Percentiles rank a stretch among this genome's conserved stretches.
These are phyloP conservation scores for Phyllachora maydis DNA, from an alignment of 2,329 filamentous ascomycete species.

Conservation along the genomic window DNA sequence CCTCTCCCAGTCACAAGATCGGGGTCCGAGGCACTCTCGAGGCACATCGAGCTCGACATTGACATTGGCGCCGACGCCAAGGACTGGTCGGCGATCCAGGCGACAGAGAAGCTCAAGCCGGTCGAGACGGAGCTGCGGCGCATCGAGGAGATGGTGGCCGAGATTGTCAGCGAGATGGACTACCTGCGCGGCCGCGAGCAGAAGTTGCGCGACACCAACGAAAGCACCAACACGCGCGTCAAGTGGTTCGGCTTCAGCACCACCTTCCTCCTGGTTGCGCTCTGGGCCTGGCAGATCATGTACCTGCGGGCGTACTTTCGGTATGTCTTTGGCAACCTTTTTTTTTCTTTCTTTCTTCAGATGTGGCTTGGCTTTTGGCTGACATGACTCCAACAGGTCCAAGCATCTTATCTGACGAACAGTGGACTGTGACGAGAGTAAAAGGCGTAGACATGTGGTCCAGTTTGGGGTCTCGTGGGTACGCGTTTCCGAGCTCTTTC, in stretches of 20 bases:
- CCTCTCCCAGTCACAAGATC: too few species aligned
- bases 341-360: too few species aligned
- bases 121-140: constrained; percentile 85
- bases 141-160: constrained; percentile 74
- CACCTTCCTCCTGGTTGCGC: constrained; percentile 70
- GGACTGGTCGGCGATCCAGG: constrained; percentile 94
- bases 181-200: constrained; percentile 81
- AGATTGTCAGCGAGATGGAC: constrained; percentile 90
- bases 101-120: constrained; percentile 92
- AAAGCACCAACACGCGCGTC: constrained; percentile 96
- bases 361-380: too few species aligned
- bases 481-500: constrained; percentile 5
- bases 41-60: constrained; percentile 77
- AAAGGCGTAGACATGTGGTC: too few species aligned
- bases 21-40: too few species aligned
- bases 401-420: constrained; percentile 43
- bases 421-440: neutral
- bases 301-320: constrained; percentile 96
- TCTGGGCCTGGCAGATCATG: constrained; percentile 94
- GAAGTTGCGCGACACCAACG: constrained; percentile 93
- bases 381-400: constrained; percentile 29
- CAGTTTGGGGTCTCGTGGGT: too few species aligned
- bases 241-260: constrained; percentile 97
- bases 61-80: constrained; percentile 94
- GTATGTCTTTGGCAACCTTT: too few species aligned